Evolutionary conservation across 768 basidiomycete species (phyloP).

Genomic region (Tylopilus sp.): DNA sequence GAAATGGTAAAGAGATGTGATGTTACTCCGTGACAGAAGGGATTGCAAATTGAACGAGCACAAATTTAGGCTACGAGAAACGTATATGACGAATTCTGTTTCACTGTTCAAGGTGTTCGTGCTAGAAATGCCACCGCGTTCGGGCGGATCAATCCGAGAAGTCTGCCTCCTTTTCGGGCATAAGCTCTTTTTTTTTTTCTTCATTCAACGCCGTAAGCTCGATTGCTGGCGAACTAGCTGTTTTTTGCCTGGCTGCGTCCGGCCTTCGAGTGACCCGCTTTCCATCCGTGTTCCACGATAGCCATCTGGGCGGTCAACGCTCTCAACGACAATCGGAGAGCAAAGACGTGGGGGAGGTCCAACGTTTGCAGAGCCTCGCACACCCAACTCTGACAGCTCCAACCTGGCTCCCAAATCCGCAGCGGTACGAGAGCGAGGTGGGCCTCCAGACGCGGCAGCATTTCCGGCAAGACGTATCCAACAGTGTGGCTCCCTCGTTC

Average conservation of each 20-base stretch:
- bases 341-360: conserved; percentile 2
- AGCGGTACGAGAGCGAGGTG: not conserved
- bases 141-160: not conserved
- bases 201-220: not conserved
- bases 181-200: too few relatives aligned
- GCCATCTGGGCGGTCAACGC: conserved; percentile 4
- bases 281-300: conserved; percentile 6
- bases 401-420: not conserved
- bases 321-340: not conserved
- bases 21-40: too few relatives aligned
- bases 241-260: too few relatives aligned
- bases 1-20: too few relatives aligned
- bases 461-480: conserved; percentile 4
- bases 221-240: too few relatives aligned
- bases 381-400: conserved; percentile 6
- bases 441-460: conserved; percentile 6
- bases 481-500: conserved; percentile 11
- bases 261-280: too few relatives aligned
- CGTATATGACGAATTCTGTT: too few relatives aligned
- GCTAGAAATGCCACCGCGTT: too few relatives aligned
- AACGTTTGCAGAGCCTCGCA: conserved; percentile 5
- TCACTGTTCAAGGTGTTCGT: not conserved
- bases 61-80: not conserved
- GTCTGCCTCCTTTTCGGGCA: not conserved
- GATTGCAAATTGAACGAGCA: not conserved